Evolutionary conservation across 106 monocot genomes (phyloP).

Genomic region (Platanthera zijinensis): DNA sequence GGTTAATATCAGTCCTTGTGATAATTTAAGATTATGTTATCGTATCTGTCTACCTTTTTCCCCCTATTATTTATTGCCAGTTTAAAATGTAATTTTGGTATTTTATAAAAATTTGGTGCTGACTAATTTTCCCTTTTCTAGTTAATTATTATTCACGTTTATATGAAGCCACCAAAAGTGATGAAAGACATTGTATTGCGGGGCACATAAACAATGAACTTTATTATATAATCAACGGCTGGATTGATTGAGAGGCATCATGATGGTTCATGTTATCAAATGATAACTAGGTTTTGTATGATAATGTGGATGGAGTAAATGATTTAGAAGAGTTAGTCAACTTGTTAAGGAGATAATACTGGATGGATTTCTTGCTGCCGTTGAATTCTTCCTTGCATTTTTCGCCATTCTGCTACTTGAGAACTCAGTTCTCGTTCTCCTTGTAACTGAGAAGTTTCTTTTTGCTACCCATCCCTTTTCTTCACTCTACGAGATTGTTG

Average conservation of each 20-base stretch:
- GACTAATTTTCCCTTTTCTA: neutral
- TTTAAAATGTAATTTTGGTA: neutral
- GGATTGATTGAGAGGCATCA: neutral
- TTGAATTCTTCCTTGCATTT: too few relatives aligned
- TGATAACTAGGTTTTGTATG: neutral
- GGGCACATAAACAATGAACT: neutral
- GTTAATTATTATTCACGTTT: neutral
- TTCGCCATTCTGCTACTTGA: too few relatives aligned
- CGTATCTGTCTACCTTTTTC: neutral
- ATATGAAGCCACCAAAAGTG: neutral
- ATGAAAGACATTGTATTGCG: neutral
- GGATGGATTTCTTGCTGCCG: neutral
- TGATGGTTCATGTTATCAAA: neutral
- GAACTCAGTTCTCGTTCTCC: too few relatives aligned
- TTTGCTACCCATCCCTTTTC: too few relatives aligned
- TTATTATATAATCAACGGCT: neutral
- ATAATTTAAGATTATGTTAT: neutral
- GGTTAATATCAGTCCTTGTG: constrained; percentile 23
- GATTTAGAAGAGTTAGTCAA: neutral
- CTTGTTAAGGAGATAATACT: neutral
- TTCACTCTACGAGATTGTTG: too few relatives aligned
- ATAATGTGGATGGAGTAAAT: neutral
- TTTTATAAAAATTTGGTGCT: neutral
- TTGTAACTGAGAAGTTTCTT: too few relatives aligned
- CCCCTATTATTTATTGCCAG: neutral